Base-by-base conservation (phyloP, 805 yeast genomes). In the Cyberlindnera maritima region DNA sequence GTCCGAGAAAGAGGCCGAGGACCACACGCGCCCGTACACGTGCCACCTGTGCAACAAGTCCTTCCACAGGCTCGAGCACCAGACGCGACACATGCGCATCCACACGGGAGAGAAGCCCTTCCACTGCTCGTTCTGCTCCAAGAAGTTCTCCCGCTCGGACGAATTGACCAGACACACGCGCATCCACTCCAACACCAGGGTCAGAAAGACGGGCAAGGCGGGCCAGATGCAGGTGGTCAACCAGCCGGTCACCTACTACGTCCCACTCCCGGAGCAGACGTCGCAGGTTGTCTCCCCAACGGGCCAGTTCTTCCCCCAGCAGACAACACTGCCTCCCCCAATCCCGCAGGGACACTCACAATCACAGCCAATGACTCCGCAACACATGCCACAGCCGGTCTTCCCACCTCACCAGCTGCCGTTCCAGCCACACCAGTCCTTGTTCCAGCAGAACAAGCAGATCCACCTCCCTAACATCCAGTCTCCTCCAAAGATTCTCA, bases 51-150 rank as follows among this genome's bases (percentile, higher is more conserved):
- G 97, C 66, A 82, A 80, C 42, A 87, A 88, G 68, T 88, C 95
- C 10, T 89, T 89, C 64, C 92, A 88, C 64, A 75, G 96, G 50
- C 70, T 89, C 40, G 97, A 89, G 65, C 97, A 89, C 65, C 95
- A 88, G 62, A 89, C 96, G 12, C 76, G 97, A 55, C 97, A 89
- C 64, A 85, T 90, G 56, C 74, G 96, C 48, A 89, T 96, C 10
- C 96, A 89, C 68, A 89, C 97, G 0, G 97, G 97, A 41, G 96
- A 89, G 64, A 87, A 88, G 63, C 96, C 96, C 2, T 94, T 87
- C 62, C 82, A 80, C 41, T 89, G 97, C 66, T 77, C 81, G 17
- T 88, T 77, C 56, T 89, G 97, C 67, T 65, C 80, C 44, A 88
- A 90, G 65, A 74, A 85, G 52, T 89, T 89, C 61, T 77, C 86